Percentiles rank a stretch among this genome's conserved stretches.
Evolutionary conservation across 805 yeast genomes (phyloP).

Genomic region (Hermanozyma aechmeae): DNA sequence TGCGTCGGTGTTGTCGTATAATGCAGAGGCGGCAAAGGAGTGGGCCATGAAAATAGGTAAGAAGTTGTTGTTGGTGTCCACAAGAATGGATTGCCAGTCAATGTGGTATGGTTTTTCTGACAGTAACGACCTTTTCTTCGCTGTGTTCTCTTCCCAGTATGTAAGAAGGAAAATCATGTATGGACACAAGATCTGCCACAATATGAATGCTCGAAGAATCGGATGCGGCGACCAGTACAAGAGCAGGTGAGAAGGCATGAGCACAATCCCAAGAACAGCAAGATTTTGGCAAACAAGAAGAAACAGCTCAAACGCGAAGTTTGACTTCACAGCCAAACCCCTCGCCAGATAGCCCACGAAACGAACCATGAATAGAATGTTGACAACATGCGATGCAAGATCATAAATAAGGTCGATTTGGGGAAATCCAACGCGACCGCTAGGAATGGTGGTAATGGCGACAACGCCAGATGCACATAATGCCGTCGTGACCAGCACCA

Average conservation of each 20-base stretch:
- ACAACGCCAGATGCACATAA: no score
- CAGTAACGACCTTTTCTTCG: not conserved
- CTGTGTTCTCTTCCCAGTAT: conserved; percentile 3
- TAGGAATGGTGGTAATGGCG: no score
- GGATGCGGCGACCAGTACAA: conserved; percentile 4
- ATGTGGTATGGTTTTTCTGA: not conserved
- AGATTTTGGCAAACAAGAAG: conserved; percentile 14
- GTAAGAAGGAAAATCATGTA: conserved; percentile 10
- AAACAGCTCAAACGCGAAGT: conserved; percentile 6
- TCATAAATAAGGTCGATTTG: no score
- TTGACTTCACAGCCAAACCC: conserved; percentile 3
- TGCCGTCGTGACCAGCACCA: no score
- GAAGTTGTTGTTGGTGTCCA: conserved; percentile 23
- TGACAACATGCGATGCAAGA: no score
- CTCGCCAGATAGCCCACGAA: conserved; percentile 10
- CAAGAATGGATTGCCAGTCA: conserved; percentile 6
- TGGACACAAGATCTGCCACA: conserved; percentile 13
- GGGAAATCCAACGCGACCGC: no score
- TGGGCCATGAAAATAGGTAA: conserved; percentile 26
- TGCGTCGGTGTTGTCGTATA: conserved; percentile 1
- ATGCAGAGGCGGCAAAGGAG: conserved; percentile 20
- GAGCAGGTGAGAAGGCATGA: conserved; percentile 3
- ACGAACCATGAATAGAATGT: conserved; percentile 19
- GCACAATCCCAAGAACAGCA: conserved; percentile 8
- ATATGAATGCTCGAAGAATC: conserved; percentile 8